These are phyloP conservation scores for Candida labiduridarum DNA, from an alignment of 1,139 yeast species.

Conservation along the genomic window DNA sequence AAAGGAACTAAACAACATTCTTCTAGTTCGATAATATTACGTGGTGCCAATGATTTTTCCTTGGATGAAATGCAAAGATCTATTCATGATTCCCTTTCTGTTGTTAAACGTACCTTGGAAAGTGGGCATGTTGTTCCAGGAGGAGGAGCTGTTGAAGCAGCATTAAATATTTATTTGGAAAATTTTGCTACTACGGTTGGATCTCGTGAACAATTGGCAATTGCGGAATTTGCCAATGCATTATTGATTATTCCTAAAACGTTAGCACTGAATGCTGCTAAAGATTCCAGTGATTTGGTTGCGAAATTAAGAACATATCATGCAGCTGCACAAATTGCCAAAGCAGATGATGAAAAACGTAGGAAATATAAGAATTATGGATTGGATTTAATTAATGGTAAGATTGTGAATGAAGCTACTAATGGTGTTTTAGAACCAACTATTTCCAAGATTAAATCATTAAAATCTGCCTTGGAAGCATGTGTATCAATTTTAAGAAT, in stretches of 20 bases:
- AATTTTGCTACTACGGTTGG: constrained; percentile 98
- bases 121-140: constrained; percentile 96
- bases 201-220: constrained; percentile 96
- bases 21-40: constrained; percentile 84
- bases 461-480: constrained; percentile 96
- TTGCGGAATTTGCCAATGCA: constrained; percentile 95
- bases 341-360: constrained; percentile 78
- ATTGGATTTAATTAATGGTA: constrained; percentile 86
- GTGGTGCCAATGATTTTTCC: constrained; percentile 96
- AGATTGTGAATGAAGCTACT: constrained; percentile 80
- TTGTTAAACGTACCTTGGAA: constrained; percentile 94
- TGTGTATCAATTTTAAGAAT: constrained; percentile 96
- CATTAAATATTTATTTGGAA: constrained; percentile 91
- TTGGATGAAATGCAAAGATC: constrained; percentile 99
- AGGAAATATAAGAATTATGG: constrained; percentile 89
- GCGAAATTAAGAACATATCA: constrained; percentile 96
- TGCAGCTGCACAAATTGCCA: constrained; percentile 90
- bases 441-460: constrained; percentile 85
- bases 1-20: constrained; percentile 95
- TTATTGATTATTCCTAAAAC: constrained; percentile 94
- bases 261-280: constrained; percentile 95
- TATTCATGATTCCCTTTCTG: constrained; percentile 89
- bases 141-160: constrained; percentile 98
- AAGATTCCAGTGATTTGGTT: constrained; percentile 91
- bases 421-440: constrained; percentile 96